These are phyloP conservation scores for Phytophthora palmivora DNA, from an alignment of 352 stramenopile species.

Conservation along the genomic window DNA sequence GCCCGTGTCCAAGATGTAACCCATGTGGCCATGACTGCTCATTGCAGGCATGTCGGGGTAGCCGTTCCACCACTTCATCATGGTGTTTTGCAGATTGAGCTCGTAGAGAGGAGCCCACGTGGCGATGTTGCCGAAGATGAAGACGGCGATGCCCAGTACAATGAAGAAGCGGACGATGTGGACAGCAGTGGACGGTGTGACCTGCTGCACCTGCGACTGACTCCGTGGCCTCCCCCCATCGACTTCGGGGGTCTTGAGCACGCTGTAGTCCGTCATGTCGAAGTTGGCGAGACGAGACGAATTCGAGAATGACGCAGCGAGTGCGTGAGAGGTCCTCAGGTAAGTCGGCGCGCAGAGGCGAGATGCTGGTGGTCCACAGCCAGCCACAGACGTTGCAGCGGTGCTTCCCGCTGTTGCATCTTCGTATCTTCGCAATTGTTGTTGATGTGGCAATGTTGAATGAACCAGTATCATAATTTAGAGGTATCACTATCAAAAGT, in stretches of 20 bases:
- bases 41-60: slow-evolving; percentile 47
- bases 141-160: slow-evolving; percentile 43
- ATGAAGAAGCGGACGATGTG: slow-evolving; percentile 45
- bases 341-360: slow-evolving; percentile 6
- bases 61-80: slow-evolving; percentile 68
- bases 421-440: too few species aligned
- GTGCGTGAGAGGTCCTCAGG: too few species aligned
- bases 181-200: slow-evolving; percentile 21
- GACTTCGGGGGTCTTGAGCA: slow-evolving; percentile 39
- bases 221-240: slow-evolving; percentile 13
- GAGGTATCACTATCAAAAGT: too few species aligned
- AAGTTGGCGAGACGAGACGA: slow-evolving; percentile 15
- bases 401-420: too few species aligned
- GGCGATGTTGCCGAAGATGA: slow-evolving; percentile 72
- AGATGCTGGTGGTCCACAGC: slow-evolving; percentile 28
- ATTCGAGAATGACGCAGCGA: slow-evolving; percentile 23
- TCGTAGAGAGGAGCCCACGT: slow-evolving; percentile 64
- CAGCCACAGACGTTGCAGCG: slow-evolving; percentile 24
- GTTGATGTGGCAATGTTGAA: too few species aligned
- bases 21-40: slow-evolving; percentile 41
- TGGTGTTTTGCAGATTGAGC: slow-evolving; percentile 56
- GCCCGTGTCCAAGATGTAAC: slow-evolving; percentile 56
- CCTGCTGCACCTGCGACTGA: neutral
- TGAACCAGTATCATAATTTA: too few species aligned
- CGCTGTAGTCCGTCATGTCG: slow-evolving; percentile 38